Conservation (phyloP, 257 asterid species). For the Solanum bulbocastanum region DNA sequence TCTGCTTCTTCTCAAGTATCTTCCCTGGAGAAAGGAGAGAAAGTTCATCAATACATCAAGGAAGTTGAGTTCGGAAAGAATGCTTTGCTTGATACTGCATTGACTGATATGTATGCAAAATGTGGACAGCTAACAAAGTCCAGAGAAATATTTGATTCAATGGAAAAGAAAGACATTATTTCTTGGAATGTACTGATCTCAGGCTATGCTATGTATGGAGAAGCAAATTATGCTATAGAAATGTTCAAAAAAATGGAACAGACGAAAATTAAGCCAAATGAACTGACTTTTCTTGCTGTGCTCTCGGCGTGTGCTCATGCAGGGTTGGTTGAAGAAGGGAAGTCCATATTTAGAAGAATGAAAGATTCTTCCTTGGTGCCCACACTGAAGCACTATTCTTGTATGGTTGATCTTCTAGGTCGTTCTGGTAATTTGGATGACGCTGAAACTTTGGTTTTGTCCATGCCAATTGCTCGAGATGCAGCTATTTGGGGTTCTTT, state of each 20-base stretch:
- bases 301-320: slow-evolving; percentile 73
- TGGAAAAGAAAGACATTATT: slow-evolving; percentile 41
- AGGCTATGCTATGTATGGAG: slow-evolving; percentile 64
- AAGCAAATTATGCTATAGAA: slow-evolving; percentile 42
- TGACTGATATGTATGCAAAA: slow-evolving; percentile 73
- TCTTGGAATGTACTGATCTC: slow-evolving; percentile 80
- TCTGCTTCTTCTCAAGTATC: slow-evolving; percentile 59
- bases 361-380: slow-evolving; percentile 38
- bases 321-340: slow-evolving; percentile 63
- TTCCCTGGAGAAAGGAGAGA: slow-evolving; percentile 42
- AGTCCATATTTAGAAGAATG: slow-evolving; percentile 39
- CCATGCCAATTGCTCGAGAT: slow-evolving; percentile 64
- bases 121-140: slow-evolving; percentile 53
- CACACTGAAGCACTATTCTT: slow-evolving; percentile 58
- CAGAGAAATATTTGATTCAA: slow-evolving; percentile 45
- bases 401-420: slow-evolving; percentile 72
- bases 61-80: slow-evolving; percentile 21
- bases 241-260: slow-evolving; percentile 53
- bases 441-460: slow-evolving; percentile 53
- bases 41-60: slow-evolving; percentile 38
- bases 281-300: slow-evolving; percentile 56
- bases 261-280: slow-evolving; percentile 32
- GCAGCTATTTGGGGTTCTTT: slow-evolving; percentile 72
- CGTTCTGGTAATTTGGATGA: slow-evolving; percentile 50
- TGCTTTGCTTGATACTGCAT: slow-evolving; percentile 48